Conservation (phyloP, 169 alveolate species). For the Plasmodium adleri region DNA sequence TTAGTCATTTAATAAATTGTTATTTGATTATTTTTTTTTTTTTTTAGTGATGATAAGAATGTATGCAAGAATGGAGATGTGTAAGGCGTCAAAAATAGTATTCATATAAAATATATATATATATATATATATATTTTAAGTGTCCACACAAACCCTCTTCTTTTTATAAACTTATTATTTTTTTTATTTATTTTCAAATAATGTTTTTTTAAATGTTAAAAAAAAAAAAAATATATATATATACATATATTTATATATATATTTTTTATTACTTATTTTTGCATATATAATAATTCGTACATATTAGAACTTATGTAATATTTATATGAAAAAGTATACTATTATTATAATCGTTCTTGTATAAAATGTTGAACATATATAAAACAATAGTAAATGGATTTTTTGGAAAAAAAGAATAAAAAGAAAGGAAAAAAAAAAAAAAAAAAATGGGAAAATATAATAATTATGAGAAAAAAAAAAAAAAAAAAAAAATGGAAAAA, state of each 20-base stretch:
- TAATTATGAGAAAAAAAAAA: not conserved
- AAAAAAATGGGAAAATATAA: too few species aligned
- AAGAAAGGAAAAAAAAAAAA: not conserved
- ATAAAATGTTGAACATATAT: slow-evolving; percentile 50
- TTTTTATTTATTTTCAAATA: not conserved
- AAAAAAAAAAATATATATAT: too few species aligned
- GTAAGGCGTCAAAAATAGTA: too few species aligned
- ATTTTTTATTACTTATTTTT: not conserved
- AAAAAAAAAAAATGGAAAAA: not conserved
- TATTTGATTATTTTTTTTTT: too few species aligned
- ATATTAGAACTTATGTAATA: not conserved
- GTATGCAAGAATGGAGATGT: too few species aligned
- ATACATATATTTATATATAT: slow-evolving; percentile 1
- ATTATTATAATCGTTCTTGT: slow-evolving; percentile 16
- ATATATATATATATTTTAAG: too few species aligned
- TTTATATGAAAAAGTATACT: not conserved
- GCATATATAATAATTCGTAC: not conserved
- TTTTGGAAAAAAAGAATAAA: slow-evolving; percentile 5
- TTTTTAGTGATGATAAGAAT: too few species aligned
- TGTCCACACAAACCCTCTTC: too few species aligned
- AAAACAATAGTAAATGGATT: slow-evolving; percentile 32
- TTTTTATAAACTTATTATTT: not conserved
- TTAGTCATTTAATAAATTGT: too few species aligned
- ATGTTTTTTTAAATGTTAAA: not conserved
- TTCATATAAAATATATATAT: too few species aligned